A percentile compares a stretch with the other conserved stretches of the same genome.
These are phyloP conservation scores for Naganishia randhawae DNA, from an alignment of 768 basidiomycete genomes.

Conservation along the genomic window DNA sequence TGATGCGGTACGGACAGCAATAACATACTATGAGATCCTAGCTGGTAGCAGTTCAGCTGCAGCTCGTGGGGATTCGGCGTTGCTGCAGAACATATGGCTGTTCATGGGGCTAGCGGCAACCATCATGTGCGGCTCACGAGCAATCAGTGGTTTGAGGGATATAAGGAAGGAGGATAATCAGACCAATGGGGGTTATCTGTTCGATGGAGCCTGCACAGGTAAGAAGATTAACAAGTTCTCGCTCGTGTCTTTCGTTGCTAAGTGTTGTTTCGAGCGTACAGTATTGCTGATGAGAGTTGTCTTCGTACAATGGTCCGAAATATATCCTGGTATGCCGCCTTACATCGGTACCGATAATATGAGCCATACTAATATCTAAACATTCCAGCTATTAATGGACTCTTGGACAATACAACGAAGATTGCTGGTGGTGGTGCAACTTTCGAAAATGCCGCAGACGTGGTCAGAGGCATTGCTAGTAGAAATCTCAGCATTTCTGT, in stretches of 20 bases:
- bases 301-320: constrained; percentile 7
- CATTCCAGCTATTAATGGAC: constrained; percentile 39
- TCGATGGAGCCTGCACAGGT: constrained; percentile 50
- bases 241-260: neutral
- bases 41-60: constrained; percentile 2
- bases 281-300: constrained; percentile 17
- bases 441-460: constrained; percentile 37
- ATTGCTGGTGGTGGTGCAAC: constrained; percentile 25
- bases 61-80: constrained; percentile 23
- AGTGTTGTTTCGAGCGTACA: neutral
- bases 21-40: constrained; percentile 43
- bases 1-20: constrained; percentile 41
- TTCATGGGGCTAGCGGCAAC: constrained; percentile 39
- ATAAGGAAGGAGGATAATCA: constrained; percentile 14
- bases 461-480: constrained; percentile 46
- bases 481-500: constrained; percentile 50
- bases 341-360: neutral
- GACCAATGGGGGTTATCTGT: constrained; percentile 46
- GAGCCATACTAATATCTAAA: neutral
- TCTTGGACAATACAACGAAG: constrained; percentile 35
- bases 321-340: constrained; percentile 8
- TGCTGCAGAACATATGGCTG: constrained; percentile 40
- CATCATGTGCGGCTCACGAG: constrained; percentile 37
- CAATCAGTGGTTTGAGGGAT: constrained; percentile 36
- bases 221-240: constrained; percentile 14